Evolutionary conservation across 495 filamentous ascomycete species (phyloP).

Genomic region (Lasiosphaeria hispida): DNA sequence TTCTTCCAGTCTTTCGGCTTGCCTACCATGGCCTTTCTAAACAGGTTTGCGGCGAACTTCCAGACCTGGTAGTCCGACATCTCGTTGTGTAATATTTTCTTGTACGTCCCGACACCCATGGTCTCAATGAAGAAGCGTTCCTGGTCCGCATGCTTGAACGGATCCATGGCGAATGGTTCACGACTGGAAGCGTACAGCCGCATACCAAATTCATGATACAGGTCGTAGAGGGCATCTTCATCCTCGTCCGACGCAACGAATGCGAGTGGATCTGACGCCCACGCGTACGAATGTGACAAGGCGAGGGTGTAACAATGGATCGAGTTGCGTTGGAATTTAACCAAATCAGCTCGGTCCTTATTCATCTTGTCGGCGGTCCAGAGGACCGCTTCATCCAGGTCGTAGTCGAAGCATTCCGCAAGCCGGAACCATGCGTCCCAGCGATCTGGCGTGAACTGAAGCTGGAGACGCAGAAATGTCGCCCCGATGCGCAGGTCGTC

Average conservation of each 20-base stretch:
- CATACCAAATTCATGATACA: conserved; percentile 87
- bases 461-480: conserved; percentile 76
- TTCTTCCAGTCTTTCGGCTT: conserved; percentile 86
- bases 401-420: conserved; percentile 85
- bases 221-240: conserved; percentile 66
- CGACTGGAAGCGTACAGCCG: conserved; percentile 88
- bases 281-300: conserved; percentile 65
- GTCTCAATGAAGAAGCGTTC: conserved; percentile 72
- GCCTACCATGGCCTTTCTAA: conserved; percentile 67
- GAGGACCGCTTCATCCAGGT: conserved; percentile 85
- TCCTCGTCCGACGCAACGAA: conserved; percentile 52
- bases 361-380: conserved; percentile 98
- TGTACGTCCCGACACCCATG: conserved; percentile 68
- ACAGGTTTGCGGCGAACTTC: conserved; percentile 81
- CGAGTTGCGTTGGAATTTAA: conserved; percentile 71
- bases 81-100: conserved; percentile 66
- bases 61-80: conserved; percentile 75
- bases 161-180: conserved; percentile 86
- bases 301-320: conserved; percentile 96
- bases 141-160: conserved; percentile 71
- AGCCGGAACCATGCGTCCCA: conserved; percentile 98
- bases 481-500: conserved; percentile 84
- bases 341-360: conserved; percentile 71
- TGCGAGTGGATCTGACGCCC: conserved; percentile 51
- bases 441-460: conserved; percentile 77